These are phyloP conservation scores for Yarrowia divulgata DNA, from an alignment of 805 yeast genomes.

Conservation along the genomic window DNA sequence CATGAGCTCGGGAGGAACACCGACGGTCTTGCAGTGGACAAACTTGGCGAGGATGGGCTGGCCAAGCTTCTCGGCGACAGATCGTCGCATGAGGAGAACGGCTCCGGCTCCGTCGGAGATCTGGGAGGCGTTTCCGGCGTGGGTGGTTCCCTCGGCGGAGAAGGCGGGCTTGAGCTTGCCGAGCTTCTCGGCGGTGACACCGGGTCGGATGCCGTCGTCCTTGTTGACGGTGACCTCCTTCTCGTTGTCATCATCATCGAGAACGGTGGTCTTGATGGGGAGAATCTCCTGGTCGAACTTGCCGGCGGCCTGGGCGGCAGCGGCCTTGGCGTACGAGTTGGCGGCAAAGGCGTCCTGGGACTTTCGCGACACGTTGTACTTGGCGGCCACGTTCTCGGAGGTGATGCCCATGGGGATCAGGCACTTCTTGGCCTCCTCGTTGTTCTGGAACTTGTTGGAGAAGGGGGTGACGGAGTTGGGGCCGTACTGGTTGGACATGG, in stretches of 20 bases:
- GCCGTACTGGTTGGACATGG: slow-evolving; percentile 92
- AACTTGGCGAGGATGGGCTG: slow-evolving; percentile 81
- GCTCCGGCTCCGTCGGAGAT: slow-evolving; percentile 96
- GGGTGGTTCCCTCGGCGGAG: slow-evolving; percentile 81
- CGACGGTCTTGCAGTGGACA: slow-evolving; percentile 78
- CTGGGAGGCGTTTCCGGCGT: slow-evolving; percentile 97
- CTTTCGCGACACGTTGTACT: slow-evolving; percentile 67
- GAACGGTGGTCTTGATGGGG: slow-evolving; percentile 72
- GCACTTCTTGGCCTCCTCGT: slow-evolving; percentile 70
- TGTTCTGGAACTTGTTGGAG: slow-evolving; percentile 57
- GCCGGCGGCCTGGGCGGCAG: slow-evolving; percentile 70
- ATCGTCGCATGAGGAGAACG: slow-evolving; percentile 82
- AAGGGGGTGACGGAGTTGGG: slow-evolving; percentile 72
- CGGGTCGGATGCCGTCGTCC: slow-evolving; percentile 91
- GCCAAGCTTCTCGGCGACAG: slow-evolving; percentile 76
- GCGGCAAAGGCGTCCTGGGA: slow-evolving; percentile 93
- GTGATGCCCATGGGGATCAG: slow-evolving; percentile 96
- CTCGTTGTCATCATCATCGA: slow-evolving; percentile 64
- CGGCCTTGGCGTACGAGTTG: slow-evolving; percentile 83
- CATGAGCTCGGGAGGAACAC: slow-evolving; percentile 97
- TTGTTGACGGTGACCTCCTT: slow-evolving; percentile 61
- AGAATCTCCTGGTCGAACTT: slow-evolving; percentile 87
- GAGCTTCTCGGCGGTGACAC: slow-evolving; percentile 80
- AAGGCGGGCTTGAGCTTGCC: slow-evolving; percentile 86
- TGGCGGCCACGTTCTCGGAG: slow-evolving; percentile 84